Evolutionary conservation across 169 alveolate genomes (phyloP).

Genomic region (Sarcocystis neurona): DNA sequence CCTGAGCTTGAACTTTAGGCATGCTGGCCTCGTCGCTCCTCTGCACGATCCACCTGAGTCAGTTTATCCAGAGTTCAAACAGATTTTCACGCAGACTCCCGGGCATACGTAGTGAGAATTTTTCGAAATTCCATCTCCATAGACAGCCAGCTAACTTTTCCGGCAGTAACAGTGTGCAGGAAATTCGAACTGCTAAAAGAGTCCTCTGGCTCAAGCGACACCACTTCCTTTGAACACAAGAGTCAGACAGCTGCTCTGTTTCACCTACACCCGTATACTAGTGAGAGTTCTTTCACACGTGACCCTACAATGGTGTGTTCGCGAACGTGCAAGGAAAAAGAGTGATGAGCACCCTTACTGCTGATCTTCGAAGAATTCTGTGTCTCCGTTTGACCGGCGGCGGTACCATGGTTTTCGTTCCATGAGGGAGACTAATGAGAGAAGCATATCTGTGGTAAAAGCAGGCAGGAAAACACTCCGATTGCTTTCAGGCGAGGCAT

Average conservation of each 20-base stretch:
- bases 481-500: too few relatives aligned
- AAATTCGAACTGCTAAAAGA: too few relatives aligned
- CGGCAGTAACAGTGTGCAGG: background rate
- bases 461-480: too few relatives aligned
- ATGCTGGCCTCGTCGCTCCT: conserved; percentile 27
- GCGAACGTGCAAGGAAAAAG: too few relatives aligned
- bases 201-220: too few relatives aligned
- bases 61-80: background rate
- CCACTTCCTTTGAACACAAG: too few relatives aligned
- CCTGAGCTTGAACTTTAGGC: conserved; percentile 8
- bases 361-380: conserved; percentile 28
- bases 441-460: conserved; percentile 27
- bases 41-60: conserved; percentile 4
- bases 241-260: too few relatives aligned
- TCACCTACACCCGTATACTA: too few relatives aligned
- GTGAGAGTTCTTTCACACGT: too few relatives aligned
- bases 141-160: background rate
- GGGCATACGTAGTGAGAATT: too few relatives aligned
- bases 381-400: conserved; percentile 2
- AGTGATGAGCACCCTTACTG: too few relatives aligned
- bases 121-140: background rate
- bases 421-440: background rate
- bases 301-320: too few relatives aligned
- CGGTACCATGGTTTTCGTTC: conserved; percentile 44
- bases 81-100: background rate